A percentile compares a stretch with the other conserved stretches of the same genome.
phyloP scores from a whole-genome alignment of 192 early-diverging fungal genomes.

The Gaertneriomyces sp. region DNA sequence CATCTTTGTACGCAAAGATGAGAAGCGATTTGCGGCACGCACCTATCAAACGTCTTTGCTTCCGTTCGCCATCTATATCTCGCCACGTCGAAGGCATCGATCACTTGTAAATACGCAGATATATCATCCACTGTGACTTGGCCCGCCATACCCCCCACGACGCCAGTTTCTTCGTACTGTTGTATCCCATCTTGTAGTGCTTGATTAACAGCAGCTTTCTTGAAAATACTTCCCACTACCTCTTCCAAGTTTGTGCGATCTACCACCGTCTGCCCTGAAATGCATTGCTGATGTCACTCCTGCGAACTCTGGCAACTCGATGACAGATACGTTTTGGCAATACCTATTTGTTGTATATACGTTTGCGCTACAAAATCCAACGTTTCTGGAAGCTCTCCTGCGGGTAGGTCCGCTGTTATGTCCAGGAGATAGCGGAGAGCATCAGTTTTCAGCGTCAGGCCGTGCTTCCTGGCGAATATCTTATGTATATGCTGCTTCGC shows the following conservation, averaged over 20 bases:
- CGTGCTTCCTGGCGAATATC: slow-evolving; percentile 74
- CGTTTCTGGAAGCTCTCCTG: slow-evolving; percentile 48
- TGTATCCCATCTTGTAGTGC: slow-evolving; percentile 4
- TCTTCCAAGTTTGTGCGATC: slow-evolving; percentile 42
- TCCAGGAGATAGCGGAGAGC: slow-evolving; percentile 64
- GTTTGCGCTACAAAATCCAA: slow-evolving; percentile 67
- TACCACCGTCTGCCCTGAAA: slow-evolving; percentile 29
- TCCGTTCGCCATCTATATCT: slow-evolving; percentile 64
- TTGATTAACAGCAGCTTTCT: slow-evolving; percentile 30
- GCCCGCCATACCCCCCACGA: slow-evolving; percentile 20
- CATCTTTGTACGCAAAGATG: background rate
- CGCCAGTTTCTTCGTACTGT: slow-evolving; percentile 6
- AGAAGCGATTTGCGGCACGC: background rate
- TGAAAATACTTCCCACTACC: slow-evolving; percentile 50
- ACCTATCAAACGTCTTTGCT: slow-evolving; percentile 61
- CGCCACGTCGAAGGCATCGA: slow-evolving; percentile 74
- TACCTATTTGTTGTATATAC: slow-evolving; percentile 73
- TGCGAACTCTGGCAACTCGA: too few relatives aligned
- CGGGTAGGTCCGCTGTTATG: slow-evolving; percentile 44
- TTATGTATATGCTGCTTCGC: slow-evolving; percentile 52
- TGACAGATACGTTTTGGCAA: background rate
- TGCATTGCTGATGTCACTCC: background rate
- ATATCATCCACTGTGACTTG: slow-evolving; percentile 38
- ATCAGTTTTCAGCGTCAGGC: slow-evolving; percentile 72
- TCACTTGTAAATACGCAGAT: slow-evolving; percentile 56